Evolutionary conservation across 495 filamentous ascomycete genomes (phyloP).

Genomic region (Penicillium robsamsonii): DNA sequence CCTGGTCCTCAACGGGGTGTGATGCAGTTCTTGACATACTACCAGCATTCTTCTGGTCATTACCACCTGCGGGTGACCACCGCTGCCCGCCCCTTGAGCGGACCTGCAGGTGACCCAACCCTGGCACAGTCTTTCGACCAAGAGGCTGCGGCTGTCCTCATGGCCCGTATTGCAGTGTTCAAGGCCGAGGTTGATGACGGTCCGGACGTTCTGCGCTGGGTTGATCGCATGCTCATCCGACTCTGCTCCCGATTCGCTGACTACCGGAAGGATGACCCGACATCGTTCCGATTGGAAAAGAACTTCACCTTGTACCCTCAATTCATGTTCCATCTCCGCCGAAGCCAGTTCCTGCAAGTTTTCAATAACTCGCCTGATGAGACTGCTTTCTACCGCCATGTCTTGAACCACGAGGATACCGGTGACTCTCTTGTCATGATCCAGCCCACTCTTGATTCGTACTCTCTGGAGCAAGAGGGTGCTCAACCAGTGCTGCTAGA

Average conservation of each 20-base stretch:
- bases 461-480: slow-evolving; percentile 92
- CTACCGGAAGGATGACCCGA: slow-evolving; percentile 97
- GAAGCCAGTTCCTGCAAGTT: slow-evolving; percentile 97
- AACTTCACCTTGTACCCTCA: slow-evolving; percentile 99
- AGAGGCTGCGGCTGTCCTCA: slow-evolving; percentile 94
- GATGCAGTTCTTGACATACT: slow-evolving; percentile 99
- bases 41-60: slow-evolving; percentile 94
- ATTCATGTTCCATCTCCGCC: slow-evolving; percentile 99
- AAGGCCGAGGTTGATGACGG: slow-evolving; percentile 99
- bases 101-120: slow-evolving; percentile 93
- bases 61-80: slow-evolving; percentile 97
- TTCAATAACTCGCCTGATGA: slow-evolving; percentile 99
- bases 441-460: slow-evolving; percentile 95
- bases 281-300: slow-evolving; percentile 97
- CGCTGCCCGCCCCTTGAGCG: slow-evolving; percentile 85
- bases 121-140: slow-evolving; percentile 98
- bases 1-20: slow-evolving; percentile 88
- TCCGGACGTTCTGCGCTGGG: slow-evolving; percentile 98
- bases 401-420: slow-evolving; percentile 96
- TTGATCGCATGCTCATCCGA: slow-evolving; percentile 97
- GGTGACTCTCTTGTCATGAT: slow-evolving; percentile 98
- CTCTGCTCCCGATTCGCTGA: slow-evolving; percentile 97
- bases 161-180: slow-evolving; percentile 98
- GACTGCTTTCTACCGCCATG: slow-evolving; percentile 97
- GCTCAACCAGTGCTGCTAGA: slow-evolving; percentile 89